Evolutionary conservation across 2,329 filamentous ascomycete genomes (phyloP).

Genomic region (Helotiales sp.): DNA sequence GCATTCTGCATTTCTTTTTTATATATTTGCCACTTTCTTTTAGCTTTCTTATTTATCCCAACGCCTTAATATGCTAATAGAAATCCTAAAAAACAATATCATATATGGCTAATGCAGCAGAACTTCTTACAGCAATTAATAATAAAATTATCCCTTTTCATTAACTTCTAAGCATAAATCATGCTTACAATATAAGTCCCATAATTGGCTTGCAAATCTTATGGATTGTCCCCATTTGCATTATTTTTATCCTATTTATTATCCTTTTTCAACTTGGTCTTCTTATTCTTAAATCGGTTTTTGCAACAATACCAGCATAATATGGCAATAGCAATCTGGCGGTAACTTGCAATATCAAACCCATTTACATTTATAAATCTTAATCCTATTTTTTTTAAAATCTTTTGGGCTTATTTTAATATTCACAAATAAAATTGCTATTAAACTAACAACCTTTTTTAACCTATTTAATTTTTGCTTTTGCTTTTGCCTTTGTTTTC

Average conservation of each 20-base stretch:
- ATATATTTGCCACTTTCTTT: constrained; percentile 20
- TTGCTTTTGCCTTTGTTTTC: neutral
- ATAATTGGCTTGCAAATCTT: neutral
- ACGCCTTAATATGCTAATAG: constrained; percentile 16
- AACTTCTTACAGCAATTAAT: neutral
- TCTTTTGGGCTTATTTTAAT: neutral
- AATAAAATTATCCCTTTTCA: too few relatives aligned
- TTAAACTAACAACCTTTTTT: neutral
- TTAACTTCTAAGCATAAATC: too few relatives aligned
- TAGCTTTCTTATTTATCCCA: constrained; percentile 13
- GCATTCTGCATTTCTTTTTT: constrained; percentile 12
- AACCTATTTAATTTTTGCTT: neutral
- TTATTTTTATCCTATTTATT: neutral
- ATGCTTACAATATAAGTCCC: neutral
- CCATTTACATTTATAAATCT: too few relatives aligned
- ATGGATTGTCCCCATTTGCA: neutral
- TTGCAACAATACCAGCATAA: neutral
- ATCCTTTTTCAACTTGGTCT: neutral
- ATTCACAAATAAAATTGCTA: neutral
- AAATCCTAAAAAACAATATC: constrained; percentile 22
- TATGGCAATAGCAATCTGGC: constrained; percentile 16
- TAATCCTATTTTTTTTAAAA: neutral
- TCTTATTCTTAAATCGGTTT: neutral
- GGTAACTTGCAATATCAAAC: constrained; percentile 25
- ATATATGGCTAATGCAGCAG: constrained; percentile 4